These are phyloP conservation scores for Pisolithus orientalis DNA, from an alignment of 768 basidiomycete species.

Conservation along the genomic window DNA sequence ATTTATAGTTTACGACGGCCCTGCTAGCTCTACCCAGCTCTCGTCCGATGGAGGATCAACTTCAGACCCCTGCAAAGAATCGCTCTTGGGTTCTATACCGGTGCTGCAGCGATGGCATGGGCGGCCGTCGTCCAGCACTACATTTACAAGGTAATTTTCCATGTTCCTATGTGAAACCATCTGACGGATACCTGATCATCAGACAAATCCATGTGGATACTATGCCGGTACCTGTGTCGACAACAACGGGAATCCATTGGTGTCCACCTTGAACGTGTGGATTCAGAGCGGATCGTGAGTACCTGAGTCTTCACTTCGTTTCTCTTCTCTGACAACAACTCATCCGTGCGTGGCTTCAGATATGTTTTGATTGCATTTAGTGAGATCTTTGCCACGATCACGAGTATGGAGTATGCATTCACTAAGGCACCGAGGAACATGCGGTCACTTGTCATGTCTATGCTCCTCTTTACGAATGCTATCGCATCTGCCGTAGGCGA, in stretches of 20 bases:
- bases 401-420: conserved; percentile 83
- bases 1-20: too few species aligned
- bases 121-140: too few species aligned
- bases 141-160: too few species aligned
- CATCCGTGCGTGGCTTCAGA: too few species aligned
- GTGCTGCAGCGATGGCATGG: conserved; percentile 54
- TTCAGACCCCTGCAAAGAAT: conserved; percentile 59
- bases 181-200: background rate
- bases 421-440: conserved; percentile 32
- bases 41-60: conserved; percentile 23
- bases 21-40: conserved; percentile 46
- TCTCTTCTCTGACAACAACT: conserved; percentile 41
- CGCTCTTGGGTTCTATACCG: conserved; percentile 49
- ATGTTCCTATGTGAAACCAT: too few species aligned
- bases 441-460: conserved; percentile 24
- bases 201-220: conserved; percentile 42
- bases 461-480: conserved; percentile 56
- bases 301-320: background rate
- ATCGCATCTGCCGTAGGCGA: conserved; percentile 59
- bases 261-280: conserved; percentile 72
- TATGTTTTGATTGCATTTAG: conserved; percentile 20
- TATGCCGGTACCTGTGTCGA: conserved; percentile 48
- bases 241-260: conserved; percentile 39
- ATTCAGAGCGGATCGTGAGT: conserved; percentile 64
- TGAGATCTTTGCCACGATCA: conserved; percentile 79